phyloP scores from a whole-genome alignment of 768 basidiomycete species.

The Russula sp. region DNA sequence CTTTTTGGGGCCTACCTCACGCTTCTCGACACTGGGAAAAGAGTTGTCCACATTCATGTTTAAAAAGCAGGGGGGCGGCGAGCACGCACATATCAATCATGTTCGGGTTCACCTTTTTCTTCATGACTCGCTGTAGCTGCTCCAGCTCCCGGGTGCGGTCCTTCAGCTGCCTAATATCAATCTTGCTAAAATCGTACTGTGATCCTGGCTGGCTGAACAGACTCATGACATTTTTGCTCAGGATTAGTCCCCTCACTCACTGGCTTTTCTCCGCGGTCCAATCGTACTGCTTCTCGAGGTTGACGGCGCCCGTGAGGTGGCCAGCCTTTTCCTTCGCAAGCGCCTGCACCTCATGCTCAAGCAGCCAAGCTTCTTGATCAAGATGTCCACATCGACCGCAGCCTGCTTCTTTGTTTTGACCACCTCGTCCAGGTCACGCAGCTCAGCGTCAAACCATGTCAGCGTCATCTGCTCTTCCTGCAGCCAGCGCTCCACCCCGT shows the following conservation, averaged over 20 bases:
- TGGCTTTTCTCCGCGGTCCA: conserved; percentile 88
- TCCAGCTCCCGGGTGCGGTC: no score
- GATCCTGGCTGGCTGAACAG: no score
- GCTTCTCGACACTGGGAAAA: no score
- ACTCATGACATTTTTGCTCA: no score
- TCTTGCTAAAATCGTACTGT: no score
- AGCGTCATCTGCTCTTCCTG: conserved; percentile 84
- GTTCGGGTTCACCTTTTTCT: no score
- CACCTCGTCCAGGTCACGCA: conserved; percentile 73
- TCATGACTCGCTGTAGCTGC: no score
- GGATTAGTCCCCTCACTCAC: no score
- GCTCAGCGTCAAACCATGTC: conserved; percentile 81
- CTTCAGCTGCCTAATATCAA: no score
- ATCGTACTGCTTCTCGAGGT: conserved; percentile 73
- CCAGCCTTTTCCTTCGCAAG: conserved; percentile 59
- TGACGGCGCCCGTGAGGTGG: conserved; percentile 45
- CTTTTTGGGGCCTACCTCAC: conserved; percentile 74
- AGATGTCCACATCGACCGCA: conserved; percentile 59
- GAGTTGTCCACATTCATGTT: no score
- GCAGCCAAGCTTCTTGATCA: conserved; percentile 44
- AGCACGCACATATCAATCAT: no score
- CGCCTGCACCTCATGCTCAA: conserved; percentile 58
- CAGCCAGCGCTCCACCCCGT: conserved; percentile 52
- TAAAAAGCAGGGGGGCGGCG: no score
- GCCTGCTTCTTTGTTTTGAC: conserved; percentile 78